Percentiles rank a stretch among this genome's conserved stretches.
Conservation (phyloP, 768 basidiomycete genomes). For the Paxillus rubicundulus region DNA sequence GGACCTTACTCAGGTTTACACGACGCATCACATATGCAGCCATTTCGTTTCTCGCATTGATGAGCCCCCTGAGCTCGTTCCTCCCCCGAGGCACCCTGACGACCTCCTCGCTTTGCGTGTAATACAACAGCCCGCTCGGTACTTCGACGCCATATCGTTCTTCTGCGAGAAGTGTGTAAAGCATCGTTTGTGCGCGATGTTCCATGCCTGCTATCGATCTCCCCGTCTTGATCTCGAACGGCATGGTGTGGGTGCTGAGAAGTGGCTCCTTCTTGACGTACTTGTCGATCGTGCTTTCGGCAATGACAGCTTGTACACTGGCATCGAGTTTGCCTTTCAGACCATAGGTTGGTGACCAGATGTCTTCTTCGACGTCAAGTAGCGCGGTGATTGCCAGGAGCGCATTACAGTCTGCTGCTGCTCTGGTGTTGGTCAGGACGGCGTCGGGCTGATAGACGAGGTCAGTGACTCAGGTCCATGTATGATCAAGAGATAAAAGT, state of each 20-base stretch:
- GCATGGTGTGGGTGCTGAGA: conserved; percentile 42
- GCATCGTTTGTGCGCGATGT: conserved; percentile 96
- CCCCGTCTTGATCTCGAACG: conserved; percentile 97
- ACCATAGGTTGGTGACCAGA: conserved; percentile 94
- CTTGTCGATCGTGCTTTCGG: conserved; percentile 39
- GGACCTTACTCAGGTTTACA: conserved; percentile 21
- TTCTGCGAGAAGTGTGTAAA: conserved; percentile 87
- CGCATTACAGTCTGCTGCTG: conserved; percentile 45
- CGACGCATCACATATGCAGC: conserved; percentile 72
- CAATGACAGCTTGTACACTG: conserved; percentile 68
- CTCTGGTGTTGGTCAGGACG: conserved; percentile 64
- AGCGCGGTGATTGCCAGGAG: conserved; percentile 71
- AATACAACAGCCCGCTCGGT: conserved; percentile 84
- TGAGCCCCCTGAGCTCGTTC: conserved; percentile 82
- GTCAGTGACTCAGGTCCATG: not conserved
- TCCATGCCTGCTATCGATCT: conserved; percentile 74
- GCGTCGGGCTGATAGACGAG: conserved; percentile 50
- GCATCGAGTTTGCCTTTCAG: conserved; percentile 96
- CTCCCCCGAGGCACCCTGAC: conserved; percentile 74
- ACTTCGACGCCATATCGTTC: conserved; percentile 89
- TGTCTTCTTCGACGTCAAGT: conserved; percentile 93
- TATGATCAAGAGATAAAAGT: not conserved
- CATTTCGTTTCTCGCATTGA: conserved; percentile 82
- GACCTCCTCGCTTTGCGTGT: conserved; percentile 89
- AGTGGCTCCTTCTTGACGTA: conserved; percentile 15